phyloP scores from a whole-genome alignment of 2,329 filamentous ascomycete species.

The Pseudophaeomoniella oleicola region DNA sequence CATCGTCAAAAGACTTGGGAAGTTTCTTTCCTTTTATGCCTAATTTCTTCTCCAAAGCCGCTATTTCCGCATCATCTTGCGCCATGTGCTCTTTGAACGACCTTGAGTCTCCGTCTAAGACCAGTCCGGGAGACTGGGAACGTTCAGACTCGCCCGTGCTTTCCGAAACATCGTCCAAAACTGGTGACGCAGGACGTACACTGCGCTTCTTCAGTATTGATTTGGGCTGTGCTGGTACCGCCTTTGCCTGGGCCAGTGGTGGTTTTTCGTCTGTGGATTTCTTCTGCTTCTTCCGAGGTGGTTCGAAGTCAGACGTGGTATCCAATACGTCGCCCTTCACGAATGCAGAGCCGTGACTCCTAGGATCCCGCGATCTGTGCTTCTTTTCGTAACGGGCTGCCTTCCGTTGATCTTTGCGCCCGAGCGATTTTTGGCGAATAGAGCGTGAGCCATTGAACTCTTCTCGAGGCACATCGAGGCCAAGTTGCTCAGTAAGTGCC shows the following conservation, averaged over 20 bases:
- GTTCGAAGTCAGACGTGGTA: constrained; percentile 16
- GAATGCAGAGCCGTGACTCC: constrained; percentile 6
- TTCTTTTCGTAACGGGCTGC: constrained; percentile 50
- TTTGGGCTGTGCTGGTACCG: constrained; percentile 15
- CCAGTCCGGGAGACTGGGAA: constrained; percentile 10
- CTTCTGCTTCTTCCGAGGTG: constrained; percentile 11
- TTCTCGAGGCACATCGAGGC: constrained; percentile 2
- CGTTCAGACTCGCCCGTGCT: constrained; percentile 2
- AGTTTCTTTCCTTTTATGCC: constrained; percentile 65
- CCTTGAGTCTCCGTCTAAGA: constrained; percentile 16
- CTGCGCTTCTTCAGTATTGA: constrained; percentile 21
- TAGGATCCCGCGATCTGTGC: constrained; percentile 13
- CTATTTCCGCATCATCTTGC: constrained; percentile 79
- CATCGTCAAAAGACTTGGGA: constrained; percentile 60
- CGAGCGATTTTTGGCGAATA: constrained; percentile 1
- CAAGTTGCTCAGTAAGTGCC: constrained; percentile 10
- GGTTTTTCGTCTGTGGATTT: constrained; percentile 2
- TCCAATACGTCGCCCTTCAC: constrained; percentile 13
- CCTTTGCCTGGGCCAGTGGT: constrained; percentile 10
- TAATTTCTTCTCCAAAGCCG: constrained; percentile 71
- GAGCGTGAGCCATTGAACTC: not conserved
- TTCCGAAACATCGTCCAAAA: not conserved
- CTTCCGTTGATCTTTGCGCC: constrained; percentile 51
- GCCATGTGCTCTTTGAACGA: constrained; percentile 49
- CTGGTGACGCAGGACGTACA: constrained; percentile 2